Base-by-base conservation (phyloP, 495 filamentous ascomycete genomes). In the Pseudotulostoma volvatum region DNA sequence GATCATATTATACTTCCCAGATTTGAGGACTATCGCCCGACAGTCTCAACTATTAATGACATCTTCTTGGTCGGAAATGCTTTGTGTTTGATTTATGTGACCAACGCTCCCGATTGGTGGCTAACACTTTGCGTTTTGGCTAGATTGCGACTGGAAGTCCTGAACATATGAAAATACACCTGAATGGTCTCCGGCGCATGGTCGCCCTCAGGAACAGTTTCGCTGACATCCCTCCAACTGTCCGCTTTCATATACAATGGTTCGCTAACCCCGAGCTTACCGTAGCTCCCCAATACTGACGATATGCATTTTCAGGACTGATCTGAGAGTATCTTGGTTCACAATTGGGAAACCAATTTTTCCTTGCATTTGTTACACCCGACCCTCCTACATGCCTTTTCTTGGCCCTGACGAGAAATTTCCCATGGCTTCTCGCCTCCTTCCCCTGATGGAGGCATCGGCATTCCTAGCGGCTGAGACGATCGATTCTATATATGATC, bases 171-270 rank as follows among this genome's bases (percentile, higher is more conserved):
- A 62, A 62, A 36, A 61, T 64, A n/a, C 63, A 67, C 33, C 44
- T 67, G 7, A 61, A 60, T n/a, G 63, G 63, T 0, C 31, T 67
- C 37, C 50, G 61, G 31, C 61, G 64, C 46, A 67, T 67, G 60
- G 57, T 67, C 15, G 49, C 52, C n/a, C 44, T 67, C 41, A 48
- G 63, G 36, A 56, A 59, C 18, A 61, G 49, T 31, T 62, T 67
- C 31, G 53, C 59, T 8, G 61, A 67, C 19, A 60, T 67, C 2
- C 50, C 57, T 4, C 45, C 52, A 8, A 51, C 62, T 23, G 50
- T 67, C 18, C 61, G 63, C 41, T 63, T 56, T 42, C 63, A 67
- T 17, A 64, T 67, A 9, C 58, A 61, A 54, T 67, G 63, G 63
- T 67, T 15, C 34, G 54, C 47, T 23, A 4, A 7, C 14, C 34